phyloP scores from a whole-genome alignment of 352 stramenopile species.

The Phytophthora pistaciae region DNA sequence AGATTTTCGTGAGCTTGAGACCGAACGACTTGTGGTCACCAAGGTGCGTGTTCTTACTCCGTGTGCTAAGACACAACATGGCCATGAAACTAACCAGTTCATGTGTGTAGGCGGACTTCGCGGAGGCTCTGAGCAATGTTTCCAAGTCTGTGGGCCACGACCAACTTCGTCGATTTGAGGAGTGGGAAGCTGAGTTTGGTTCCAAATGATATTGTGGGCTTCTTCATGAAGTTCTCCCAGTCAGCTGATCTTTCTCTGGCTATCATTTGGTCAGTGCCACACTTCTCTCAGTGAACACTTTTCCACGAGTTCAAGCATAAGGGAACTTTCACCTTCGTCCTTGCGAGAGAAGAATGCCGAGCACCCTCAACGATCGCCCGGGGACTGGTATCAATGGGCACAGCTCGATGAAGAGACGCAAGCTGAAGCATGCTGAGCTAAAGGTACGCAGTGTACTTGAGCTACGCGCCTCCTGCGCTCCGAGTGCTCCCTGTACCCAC shows the following conservation, averaged over 20 bases:
- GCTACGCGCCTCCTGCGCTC: background rate
- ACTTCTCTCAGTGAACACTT: no score
- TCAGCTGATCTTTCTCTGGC: constrained; percentile 17
- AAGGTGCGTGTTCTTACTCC: constrained; percentile 39
- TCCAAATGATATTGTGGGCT: constrained; percentile 60
- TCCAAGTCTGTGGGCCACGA: constrained; percentile 85
- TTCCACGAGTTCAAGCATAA: no score
- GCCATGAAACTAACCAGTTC: background rate
- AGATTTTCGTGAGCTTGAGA: constrained; percentile 55
- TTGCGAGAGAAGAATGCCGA: background rate
- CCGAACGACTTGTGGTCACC: constrained; percentile 68
- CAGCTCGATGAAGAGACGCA: constrained; percentile 23
- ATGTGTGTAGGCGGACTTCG: constrained; percentile 50
- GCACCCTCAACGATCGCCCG: background rate
- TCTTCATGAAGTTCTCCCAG: background rate
- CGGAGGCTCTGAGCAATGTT: constrained; percentile 78
- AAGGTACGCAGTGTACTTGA: constrained; percentile 6
- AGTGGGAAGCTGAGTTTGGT: constrained; percentile 86
- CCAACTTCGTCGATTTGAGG: constrained; percentile 76
- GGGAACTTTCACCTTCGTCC: no score
- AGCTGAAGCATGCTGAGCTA: constrained; percentile 8
- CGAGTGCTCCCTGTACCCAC: background rate
- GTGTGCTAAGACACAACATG: background rate
- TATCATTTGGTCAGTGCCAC: constrained; percentile 28
- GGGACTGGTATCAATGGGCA: background rate